These are phyloP conservation scores for Cryptococcus floricola DNA, from an alignment of 1,284 basidiomycete species.

Conservation along the genomic window DNA sequence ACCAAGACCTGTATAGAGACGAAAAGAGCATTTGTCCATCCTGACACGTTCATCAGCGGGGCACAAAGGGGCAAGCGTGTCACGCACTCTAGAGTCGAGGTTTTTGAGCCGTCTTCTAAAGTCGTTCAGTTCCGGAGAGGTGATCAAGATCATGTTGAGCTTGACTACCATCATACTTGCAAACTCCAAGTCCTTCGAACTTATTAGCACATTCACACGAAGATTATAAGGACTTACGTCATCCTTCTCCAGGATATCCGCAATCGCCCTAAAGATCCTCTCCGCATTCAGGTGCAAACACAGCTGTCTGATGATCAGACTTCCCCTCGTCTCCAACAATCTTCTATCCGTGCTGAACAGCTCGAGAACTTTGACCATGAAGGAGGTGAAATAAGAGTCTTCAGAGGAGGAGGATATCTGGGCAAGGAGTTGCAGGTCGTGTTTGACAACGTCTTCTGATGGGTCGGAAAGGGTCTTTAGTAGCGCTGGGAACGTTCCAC, in stretches of 20 bases:
- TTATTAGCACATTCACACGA: not conserved
- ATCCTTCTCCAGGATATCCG: constrained; percentile 96
- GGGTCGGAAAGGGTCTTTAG: constrained; percentile 95
- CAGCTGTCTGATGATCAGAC: constrained; percentile 91
- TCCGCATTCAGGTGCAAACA: constrained; percentile 94
- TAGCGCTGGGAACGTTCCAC: constrained; percentile 91
- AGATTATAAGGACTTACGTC: constrained; percentile 59
- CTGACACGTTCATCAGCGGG: constrained; percentile 50
- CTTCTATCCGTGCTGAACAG: constrained; percentile 92
- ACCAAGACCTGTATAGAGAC: constrained; percentile 93
- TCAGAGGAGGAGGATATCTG: constrained; percentile 90
- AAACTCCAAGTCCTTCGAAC: constrained; percentile 81
- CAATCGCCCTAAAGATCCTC: constrained; percentile 90
- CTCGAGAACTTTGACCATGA: constrained; percentile 91
- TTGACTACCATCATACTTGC: constrained; percentile 97
- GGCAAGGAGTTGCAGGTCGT: constrained; percentile 89
- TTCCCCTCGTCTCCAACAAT: constrained; percentile 85
- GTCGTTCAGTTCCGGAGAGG: constrained; percentile 89
- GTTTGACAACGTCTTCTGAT: constrained; percentile 94
- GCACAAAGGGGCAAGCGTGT: not conserved
- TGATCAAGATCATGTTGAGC: constrained; percentile 93
- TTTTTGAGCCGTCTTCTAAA: constrained; percentile 90
- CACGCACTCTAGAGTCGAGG: constrained; percentile 77
- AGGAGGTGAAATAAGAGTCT: constrained; percentile 89
- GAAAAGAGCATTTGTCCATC: constrained; percentile 90